A percentile compares a stretch with the other conserved stretches of the same genome.
phyloP scores from a whole-genome alignment of 768 basidiomycete species.

The Pulveroboletus sp. region DNA sequence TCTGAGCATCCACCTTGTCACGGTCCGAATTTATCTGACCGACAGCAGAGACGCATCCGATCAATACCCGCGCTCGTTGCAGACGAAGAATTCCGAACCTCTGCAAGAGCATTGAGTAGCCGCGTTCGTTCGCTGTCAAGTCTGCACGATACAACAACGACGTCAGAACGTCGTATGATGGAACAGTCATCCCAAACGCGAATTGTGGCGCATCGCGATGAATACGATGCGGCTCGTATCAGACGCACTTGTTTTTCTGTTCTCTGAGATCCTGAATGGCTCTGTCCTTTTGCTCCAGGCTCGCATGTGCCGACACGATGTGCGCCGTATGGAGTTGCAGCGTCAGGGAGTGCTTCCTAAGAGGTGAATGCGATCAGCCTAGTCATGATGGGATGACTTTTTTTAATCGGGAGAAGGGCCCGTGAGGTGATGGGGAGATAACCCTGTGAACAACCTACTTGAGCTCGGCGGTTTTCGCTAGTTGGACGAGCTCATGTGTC shows the following conservation, averaged over 20 bases:
- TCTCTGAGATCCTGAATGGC: constrained; percentile 77
- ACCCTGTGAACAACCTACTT: constrained; percentile 58
- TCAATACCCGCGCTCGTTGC: constrained; percentile 10
- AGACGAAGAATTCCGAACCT: constrained; percentile 42
- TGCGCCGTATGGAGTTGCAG: constrained; percentile 84
- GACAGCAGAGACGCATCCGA: neutral
- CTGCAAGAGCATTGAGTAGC: constrained; percentile 60
- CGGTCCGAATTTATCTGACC: constrained; percentile 74
- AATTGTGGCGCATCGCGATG: neutral
- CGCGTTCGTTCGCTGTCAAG: constrained; percentile 73
- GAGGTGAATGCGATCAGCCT: constrained; percentile 7
- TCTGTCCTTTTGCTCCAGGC: constrained; percentile 71
- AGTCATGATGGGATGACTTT: neutral
- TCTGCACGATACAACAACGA: constrained; percentile 31
- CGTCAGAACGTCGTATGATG: constrained; percentile 15
- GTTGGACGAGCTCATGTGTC: constrained; percentile 80
- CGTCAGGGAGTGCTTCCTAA: constrained; percentile 77
- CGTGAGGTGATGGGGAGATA: neutral
- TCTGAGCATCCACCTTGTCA: constrained; percentile 48
- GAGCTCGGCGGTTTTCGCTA: constrained; percentile 83
- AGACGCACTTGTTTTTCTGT: constrained; percentile 75
- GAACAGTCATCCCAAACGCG: neutral
- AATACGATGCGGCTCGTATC: constrained; percentile 1
- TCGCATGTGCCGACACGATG: constrained; percentile 77
- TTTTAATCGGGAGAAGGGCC: neutral